A percentile compares a stretch with the other conserved stretches of the same genome.
Evolutionary conservation across 768 basidiomycete genomes (phyloP).

Genomic region (Tylopilus felleus): DNA sequence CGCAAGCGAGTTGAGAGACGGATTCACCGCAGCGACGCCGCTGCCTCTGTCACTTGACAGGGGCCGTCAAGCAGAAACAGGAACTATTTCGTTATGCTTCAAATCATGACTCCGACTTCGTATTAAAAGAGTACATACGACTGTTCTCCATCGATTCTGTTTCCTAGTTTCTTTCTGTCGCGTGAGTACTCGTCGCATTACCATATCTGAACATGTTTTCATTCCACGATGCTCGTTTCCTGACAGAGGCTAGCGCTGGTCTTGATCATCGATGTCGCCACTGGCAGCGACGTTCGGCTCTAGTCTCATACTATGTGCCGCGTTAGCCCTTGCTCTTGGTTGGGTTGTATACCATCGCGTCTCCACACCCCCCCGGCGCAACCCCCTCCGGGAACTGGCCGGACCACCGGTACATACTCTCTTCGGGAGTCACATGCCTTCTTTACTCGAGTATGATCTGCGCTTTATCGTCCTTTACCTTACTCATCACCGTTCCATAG

Average conservation of each 20-base stretch:
- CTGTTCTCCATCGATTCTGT: too few species aligned
- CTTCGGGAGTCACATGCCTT: slow-evolving; percentile 52
- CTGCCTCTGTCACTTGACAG: too few species aligned
- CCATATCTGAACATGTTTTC: background rate
- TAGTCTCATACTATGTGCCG: slow-evolving; percentile 9
- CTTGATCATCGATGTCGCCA: background rate
- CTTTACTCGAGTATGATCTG: slow-evolving; percentile 53
- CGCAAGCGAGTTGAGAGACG: too few species aligned
- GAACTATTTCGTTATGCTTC: too few species aligned
- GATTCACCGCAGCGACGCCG: too few species aligned
- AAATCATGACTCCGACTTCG: too few species aligned
- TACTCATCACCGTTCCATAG: slow-evolving; percentile 30
- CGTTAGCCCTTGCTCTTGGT: slow-evolving; percentile 9
- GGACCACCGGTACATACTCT: slow-evolving; percentile 54
- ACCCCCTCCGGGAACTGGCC: slow-evolving; percentile 52
- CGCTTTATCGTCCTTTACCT: background rate
- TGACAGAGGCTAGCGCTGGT: too few species aligned
- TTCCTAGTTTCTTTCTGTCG: too few species aligned
- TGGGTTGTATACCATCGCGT: slow-evolving; percentile 25
- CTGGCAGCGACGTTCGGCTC: slow-evolving; percentile 1
- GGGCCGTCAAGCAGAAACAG: too few species aligned
- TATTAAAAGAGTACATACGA: too few species aligned
- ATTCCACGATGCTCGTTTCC: too few species aligned
- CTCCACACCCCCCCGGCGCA: slow-evolving; percentile 27
- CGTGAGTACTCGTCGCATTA: background rate